phyloP scores from a whole-genome alignment of 768 basidiomycete genomes.

The Psilocybe cyanescens region DNA sequence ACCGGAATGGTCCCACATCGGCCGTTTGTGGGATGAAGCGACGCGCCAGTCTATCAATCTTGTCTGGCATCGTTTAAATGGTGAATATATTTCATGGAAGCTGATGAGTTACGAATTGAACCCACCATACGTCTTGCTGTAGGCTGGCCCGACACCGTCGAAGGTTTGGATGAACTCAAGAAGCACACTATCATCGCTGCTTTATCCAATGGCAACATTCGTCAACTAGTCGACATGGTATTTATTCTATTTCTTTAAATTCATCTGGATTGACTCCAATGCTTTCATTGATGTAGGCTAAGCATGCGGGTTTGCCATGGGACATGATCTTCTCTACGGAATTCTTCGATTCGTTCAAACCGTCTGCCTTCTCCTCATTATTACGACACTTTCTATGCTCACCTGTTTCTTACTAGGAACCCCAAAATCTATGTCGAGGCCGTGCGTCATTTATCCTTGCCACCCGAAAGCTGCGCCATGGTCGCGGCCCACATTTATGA shows the following conservation, averaged over 20 bases:
- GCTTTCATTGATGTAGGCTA: conserved; percentile 46
- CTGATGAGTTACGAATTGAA: too few species aligned
- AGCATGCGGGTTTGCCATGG: conserved; percentile 64
- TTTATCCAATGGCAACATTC: conserved; percentile 68
- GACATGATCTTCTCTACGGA: conserved; percentile 65
- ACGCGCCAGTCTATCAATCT: conserved; percentile 48
- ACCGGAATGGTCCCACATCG: conserved; percentile 54
- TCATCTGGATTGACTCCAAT: too few species aligned
- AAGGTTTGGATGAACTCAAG: conserved; percentile 55
- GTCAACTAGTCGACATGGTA: conserved; percentile 43
- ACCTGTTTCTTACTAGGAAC: conserved; percentile 37
- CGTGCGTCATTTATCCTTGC: conserved; percentile 49
- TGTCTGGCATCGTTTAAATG: conserved; percentile 64
- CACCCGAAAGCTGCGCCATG: conserved; percentile 58
- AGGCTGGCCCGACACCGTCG: conserved; percentile 63
- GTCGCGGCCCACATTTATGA: conserved; percentile 69
- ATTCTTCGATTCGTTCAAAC: conserved; percentile 67
- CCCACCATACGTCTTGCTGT: background rate
- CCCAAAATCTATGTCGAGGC: conserved; percentile 55
- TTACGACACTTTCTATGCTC: background rate
- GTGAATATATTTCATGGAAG: conserved; percentile 21
- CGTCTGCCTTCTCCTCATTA: conserved; percentile 39
- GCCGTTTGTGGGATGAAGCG: conserved; percentile 42
- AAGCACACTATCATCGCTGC: conserved; percentile 52
- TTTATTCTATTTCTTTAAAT: too few species aligned